These are phyloP conservation scores for Amanita jacksonii DNA, from an alignment of 768 basidiomycete species.

Conservation along the genomic window DNA sequence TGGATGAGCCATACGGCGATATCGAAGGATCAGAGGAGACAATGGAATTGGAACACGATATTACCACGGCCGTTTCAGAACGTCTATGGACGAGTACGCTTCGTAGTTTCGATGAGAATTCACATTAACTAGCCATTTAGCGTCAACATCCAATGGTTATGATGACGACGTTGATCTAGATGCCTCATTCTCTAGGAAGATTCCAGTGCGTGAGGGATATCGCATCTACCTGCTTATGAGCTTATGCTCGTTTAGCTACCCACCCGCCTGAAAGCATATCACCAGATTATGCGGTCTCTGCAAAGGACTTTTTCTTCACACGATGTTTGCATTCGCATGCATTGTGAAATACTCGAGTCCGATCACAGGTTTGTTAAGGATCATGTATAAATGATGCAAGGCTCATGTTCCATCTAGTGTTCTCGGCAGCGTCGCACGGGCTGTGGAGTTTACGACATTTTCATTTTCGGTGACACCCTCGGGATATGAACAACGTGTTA, in stretches of 20 bases:
- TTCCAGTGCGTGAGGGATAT: constrained; percentile 23
- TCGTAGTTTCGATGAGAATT: background rate
- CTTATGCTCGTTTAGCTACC: background rate
- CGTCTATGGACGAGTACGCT: background rate
- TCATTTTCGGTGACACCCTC: constrained; percentile 39
- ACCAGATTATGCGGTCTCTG: constrained; percentile 2
- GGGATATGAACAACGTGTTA: constrained; percentile 37
- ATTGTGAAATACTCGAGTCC: background rate
- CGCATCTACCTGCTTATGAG: background rate
- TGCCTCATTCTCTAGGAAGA: constrained; percentile 28
- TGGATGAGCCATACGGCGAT: background rate
- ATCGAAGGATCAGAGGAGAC: background rate
- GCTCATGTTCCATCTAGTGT: constrained; percentile 21
- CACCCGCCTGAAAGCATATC: background rate
- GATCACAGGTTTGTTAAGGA: background rate
- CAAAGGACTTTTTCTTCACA: constrained; percentile 4
- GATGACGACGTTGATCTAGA: constrained; percentile 15
- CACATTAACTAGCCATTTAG: constrained; percentile 1
- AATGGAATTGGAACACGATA: background rate
- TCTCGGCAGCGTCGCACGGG: constrained; percentile 28
- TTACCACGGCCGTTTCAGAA: background rate
- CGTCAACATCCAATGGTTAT: constrained; percentile 7
- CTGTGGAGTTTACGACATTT: constrained; percentile 38
- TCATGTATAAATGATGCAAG: background rate
- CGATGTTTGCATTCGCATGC: background rate